Evolutionary conservation across 139 green algal genomes (phyloP), one percentile per base, ranked within the genome.

Genomic region (Chlorella ohadii): DNA sequence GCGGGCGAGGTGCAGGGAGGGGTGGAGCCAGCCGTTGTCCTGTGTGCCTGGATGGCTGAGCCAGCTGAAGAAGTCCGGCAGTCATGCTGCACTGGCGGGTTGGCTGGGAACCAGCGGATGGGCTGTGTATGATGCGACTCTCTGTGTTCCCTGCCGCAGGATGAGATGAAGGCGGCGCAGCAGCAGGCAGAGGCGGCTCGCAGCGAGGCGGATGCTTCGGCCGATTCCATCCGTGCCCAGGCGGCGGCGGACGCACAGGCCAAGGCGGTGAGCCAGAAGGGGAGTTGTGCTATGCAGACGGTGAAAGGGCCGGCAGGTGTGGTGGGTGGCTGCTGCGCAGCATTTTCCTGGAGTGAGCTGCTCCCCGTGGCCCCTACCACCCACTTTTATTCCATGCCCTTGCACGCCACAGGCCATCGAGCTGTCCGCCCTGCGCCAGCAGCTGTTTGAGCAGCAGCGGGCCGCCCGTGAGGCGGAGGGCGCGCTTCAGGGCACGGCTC

Each of bases 401-500:
- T n/a, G n/a, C n/a, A n/a, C n/a, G n/a, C n/a, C n/a, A n/a, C n/a
- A 82, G 76, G 38, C 88, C 25, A 39, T 85, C 67, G 82, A 87
- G 76, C 36, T 88, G 25, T 66, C 85, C 22, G 55, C 86, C 79
- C 86, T 89, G 74, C 74, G 84, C 19, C 67, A 80, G 25, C 74
- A 90, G 89, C 77, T 93, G 55, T 71, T 72, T 20, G 90, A 91
- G 44, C 80, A 70, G 41, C 67, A 93, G 81, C 59, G 82, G 0
- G 70, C 63, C 0, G 70, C 70, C 19, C 59, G 57, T 13, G 72
- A 59, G 7, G 33, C 59, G 36, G 39, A 78, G 63, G 78, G 12
- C 13, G 28, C 57, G 22, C 56, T 85, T 36, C 55, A 47, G n/a
- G 87, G 56, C 5, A 74, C 81, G 3, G 59, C 68, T 12, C 72